Conservation (phyloP, 176 grass and related monocot genomes). For the Thalia dealbata region DNA sequence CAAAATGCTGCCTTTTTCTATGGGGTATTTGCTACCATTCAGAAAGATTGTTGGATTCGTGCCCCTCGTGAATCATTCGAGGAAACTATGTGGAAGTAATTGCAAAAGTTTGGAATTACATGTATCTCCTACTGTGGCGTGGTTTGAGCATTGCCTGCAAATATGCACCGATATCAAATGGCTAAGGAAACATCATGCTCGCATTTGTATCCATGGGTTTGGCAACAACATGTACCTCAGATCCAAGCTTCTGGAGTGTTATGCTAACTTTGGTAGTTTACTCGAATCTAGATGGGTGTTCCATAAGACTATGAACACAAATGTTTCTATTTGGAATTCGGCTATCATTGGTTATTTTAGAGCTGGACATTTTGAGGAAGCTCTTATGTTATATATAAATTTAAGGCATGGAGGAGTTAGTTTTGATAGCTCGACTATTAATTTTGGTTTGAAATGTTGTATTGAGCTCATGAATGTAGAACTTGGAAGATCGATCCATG, state of each 20-base stretch:
- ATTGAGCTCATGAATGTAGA: slow-evolving; percentile 25
- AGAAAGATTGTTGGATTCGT: background rate
- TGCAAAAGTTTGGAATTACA: background rate
- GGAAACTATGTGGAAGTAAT: background rate
- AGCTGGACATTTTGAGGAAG: slow-evolving; percentile 35
- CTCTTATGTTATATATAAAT: slow-evolving; percentile 31
- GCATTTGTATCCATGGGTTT: slow-evolving; percentile 30
- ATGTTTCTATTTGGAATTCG: slow-evolving; percentile 46
- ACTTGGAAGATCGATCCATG: slow-evolving; percentile 36
- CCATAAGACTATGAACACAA: slow-evolving; percentile 22
- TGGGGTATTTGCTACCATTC: background rate
- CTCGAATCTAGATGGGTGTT: slow-evolving; percentile 33
- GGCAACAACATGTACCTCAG: slow-evolving; percentile 23
- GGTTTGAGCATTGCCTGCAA: slow-evolving; percentile 18
- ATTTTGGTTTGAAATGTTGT: slow-evolving; percentile 56
- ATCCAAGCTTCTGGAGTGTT: slow-evolving; percentile 33
- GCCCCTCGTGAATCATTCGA: background rate
- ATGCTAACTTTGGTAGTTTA: slow-evolving; percentile 31
- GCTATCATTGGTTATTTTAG: slow-evolving; percentile 44
- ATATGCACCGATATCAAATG: slow-evolving; percentile 25
- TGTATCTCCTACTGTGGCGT: background rate
- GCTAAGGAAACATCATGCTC: slow-evolving; percentile 41
- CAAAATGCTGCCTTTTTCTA: background rate
- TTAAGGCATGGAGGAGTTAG: slow-evolving; percentile 22
- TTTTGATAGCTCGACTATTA: slow-evolving; percentile 34